A percentile compares a stretch with the other conserved stretches of the same genome.
Evolutionary conservation across 208 protist species (phyloP).

Genomic region (Leishmania guyanensis): DNA sequence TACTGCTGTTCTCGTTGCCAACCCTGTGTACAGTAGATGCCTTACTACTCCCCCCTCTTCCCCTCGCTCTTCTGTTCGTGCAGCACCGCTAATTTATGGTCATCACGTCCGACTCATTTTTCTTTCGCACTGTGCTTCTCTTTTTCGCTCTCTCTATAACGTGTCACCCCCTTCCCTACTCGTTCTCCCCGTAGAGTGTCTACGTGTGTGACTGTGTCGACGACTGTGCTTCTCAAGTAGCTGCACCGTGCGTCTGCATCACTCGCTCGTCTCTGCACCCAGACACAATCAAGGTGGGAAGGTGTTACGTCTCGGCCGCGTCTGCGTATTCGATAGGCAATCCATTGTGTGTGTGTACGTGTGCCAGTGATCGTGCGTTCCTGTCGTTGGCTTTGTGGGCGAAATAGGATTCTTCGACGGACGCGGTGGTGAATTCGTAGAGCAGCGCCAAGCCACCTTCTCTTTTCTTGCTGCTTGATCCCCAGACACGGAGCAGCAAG

Average conservation of each 20-base stretch:
- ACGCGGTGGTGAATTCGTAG: background rate
- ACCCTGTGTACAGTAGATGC: background rate
- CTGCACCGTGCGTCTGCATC: background rate
- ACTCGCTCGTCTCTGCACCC: background rate
- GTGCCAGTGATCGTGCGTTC: background rate
- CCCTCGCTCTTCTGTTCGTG: background rate
- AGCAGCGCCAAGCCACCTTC: background rate
- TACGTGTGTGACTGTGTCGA: background rate
- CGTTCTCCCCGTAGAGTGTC: background rate
- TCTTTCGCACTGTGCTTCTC: background rate
- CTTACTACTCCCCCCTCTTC: background rate
- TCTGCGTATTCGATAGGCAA: background rate
- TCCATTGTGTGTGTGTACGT: background rate
- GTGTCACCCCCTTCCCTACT: background rate
- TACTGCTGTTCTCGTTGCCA: background rate
- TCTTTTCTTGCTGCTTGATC: background rate
- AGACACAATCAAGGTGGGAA: too few relatives aligned
- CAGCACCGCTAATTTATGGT: background rate
- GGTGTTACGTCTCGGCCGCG: background rate
- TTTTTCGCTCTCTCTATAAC: background rate
- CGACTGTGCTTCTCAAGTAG: background rate
- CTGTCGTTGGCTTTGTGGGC: background rate
- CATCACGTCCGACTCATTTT: background rate
- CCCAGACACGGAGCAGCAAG: background rate
- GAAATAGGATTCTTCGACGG: background rate